Conservation (phyloP, 352 stramenopile species). For the Phytophthora colocasiae region DNA sequence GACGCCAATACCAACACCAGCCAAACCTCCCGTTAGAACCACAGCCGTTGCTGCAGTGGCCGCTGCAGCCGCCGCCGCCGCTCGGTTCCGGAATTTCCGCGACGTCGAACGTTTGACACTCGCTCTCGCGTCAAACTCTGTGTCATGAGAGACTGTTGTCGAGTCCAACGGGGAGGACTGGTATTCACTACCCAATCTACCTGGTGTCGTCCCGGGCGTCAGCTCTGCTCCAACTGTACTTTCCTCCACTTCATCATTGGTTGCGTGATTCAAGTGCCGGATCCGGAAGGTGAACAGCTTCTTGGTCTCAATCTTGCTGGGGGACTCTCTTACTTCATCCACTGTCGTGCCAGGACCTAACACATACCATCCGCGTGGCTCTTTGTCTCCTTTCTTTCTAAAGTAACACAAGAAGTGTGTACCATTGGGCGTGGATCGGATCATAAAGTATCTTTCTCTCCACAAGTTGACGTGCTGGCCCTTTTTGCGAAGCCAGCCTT, state of each 20-base stretch:
- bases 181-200: conserved; percentile 37
- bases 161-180: conserved; percentile 40
- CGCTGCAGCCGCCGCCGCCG: conserved; percentile 68
- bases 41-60: conserved; percentile 81
- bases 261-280: conserved; percentile 63
- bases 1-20: conserved; percentile 81
- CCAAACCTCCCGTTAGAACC: conserved; percentile 78
- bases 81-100: conserved; percentile 69
- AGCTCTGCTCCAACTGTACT: conserved; percentile 21
- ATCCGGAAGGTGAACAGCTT: conserved; percentile 87
- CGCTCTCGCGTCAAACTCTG: conserved; percentile 48
- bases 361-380: conserved; percentile 83
- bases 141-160: conserved; percentile 34
- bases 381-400: conserved; percentile 85
- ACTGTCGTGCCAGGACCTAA: conserved; percentile 81
- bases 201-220: conserved; percentile 33
- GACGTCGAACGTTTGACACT: conserved; percentile 58
- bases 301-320: conserved; percentile 90
- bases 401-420: conserved; percentile 88
- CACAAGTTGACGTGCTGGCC: conserved; percentile 88
- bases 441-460: conserved; percentile 90
- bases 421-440: conserved; percentile 80
- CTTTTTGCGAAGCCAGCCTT: conserved; percentile 89
- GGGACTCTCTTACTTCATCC: conserved; percentile 85
- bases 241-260: conserved; percentile 58